Conservation (phyloP, 352 stramenopile genomes). For the Phytopythium oedochilum region DNA sequence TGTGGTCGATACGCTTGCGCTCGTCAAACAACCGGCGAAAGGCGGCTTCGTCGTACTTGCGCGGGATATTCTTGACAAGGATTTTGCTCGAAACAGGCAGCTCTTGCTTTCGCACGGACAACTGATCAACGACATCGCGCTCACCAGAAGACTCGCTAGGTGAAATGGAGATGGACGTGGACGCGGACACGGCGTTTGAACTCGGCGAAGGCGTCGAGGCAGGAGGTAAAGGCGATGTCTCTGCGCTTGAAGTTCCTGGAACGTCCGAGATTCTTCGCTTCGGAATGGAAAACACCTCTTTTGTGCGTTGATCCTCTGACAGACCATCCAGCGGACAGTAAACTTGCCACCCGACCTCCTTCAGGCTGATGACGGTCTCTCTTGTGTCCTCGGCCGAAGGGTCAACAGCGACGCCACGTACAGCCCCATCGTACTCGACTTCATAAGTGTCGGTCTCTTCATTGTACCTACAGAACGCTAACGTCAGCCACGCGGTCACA, state of each 20-base stretch:
- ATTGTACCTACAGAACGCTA: constrained; percentile 20
- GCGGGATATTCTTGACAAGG: constrained; percentile 61
- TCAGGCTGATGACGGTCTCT: constrained; percentile 12
- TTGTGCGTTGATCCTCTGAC: constrained; percentile 45
- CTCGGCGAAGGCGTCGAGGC: constrained; percentile 1
- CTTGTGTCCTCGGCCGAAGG: not conserved
- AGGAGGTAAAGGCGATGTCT: constrained; percentile 1
- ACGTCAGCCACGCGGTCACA: not conserved
- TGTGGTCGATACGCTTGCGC: constrained; percentile 12
- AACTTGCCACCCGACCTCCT: constrained; percentile 61
- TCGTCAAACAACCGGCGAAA: constrained; percentile 47
- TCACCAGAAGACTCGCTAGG: constrained; percentile 3
- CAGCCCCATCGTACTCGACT: constrained; percentile 25
- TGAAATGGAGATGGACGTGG: constrained; percentile 3
- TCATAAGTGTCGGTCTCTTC: constrained; percentile 42
- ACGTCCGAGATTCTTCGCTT: constrained; percentile 21
- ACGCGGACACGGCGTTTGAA: not conserved
- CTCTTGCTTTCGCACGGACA: not conserved
- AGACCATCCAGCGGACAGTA: constrained; percentile 51
- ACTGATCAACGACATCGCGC: not conserved
- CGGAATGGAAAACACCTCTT: constrained; percentile 77
- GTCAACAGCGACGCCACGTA: not conserved
- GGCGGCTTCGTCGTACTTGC: constrained; percentile 32
- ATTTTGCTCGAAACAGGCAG: constrained; percentile 49
- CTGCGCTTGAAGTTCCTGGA: constrained; percentile 1